Conservation (phyloP, 208 protist genomes). For the Trichomonas vaginalis region DNA sequence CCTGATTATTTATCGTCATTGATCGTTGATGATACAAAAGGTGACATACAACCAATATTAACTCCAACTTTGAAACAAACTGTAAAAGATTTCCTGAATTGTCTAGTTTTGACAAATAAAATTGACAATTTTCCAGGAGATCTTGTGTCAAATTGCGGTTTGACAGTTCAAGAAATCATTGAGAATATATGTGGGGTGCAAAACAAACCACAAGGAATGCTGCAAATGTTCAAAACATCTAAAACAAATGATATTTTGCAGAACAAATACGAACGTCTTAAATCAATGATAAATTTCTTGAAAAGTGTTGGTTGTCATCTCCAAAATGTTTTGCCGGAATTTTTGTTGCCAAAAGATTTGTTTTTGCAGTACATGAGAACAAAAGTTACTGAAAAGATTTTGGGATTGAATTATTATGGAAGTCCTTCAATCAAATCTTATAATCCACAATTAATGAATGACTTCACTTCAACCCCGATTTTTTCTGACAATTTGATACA, state of each 20-base stretch:
- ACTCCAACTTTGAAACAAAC: background rate
- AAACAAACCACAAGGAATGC: background rate
- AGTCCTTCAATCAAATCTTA: background rate
- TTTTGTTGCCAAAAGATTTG: background rate
- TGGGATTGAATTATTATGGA: background rate
- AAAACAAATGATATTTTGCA: background rate
- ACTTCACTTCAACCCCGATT: background rate
- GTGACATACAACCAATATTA: background rate
- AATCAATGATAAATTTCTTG: background rate
- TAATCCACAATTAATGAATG: background rate
- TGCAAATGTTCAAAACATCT: background rate
- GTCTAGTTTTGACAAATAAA: background rate
- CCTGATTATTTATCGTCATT: background rate
- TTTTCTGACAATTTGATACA: background rate
- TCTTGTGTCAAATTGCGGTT: background rate
- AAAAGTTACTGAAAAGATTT: background rate
- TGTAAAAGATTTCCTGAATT: background rate
- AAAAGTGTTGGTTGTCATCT: background rate
- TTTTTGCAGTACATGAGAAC: background rate
- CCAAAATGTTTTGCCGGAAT: background rate
- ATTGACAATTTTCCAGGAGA: background rate
- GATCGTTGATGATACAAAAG: background rate
- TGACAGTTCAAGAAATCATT: background rate
- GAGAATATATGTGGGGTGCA: background rate
- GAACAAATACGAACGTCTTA: background rate